phyloP scores from a whole-genome alignment of 2,329 filamentous ascomycete species.

The Hypoxylon sp. region DNA sequence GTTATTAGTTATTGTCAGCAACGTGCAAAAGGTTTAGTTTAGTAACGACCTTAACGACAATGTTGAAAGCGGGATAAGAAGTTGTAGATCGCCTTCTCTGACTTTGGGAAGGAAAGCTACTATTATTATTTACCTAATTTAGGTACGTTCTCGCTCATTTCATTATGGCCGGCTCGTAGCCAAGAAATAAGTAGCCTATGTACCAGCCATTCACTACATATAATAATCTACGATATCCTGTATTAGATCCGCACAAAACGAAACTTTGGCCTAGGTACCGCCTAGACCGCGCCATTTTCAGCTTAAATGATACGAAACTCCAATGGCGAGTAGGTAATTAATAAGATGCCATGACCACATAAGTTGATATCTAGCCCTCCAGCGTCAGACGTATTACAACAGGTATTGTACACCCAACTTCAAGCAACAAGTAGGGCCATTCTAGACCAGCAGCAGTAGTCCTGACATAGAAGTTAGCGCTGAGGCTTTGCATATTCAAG shows the following conservation, averaged over 20 bases:
- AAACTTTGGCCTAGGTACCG: neutral
- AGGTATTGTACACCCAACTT: constrained; percentile 3
- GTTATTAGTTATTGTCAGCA: constrained; percentile 7
- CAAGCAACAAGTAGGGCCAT: neutral
- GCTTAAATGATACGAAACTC: constrained; percentile 7
- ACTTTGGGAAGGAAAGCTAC: neutral
- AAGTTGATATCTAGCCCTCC: neutral
- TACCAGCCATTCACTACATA: neutral
- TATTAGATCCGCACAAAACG: neutral
- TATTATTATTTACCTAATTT: neutral
- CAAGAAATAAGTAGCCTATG: neutral
- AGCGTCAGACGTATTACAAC: constrained; percentile 10
- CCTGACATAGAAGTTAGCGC: neutral
- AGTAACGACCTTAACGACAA: neutral
- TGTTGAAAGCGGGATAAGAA: neutral
- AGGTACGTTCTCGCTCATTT: neutral
- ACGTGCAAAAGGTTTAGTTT: neutral
- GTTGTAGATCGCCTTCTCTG: neutral
- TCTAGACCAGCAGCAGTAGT: neutral
- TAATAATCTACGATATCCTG: neutral
- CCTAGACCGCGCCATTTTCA: constrained; percentile 10
- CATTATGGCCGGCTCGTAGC: neutral
- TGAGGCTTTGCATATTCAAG: neutral
- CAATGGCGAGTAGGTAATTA: constrained; percentile 3
- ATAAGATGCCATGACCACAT: constrained; percentile 14